phyloP scores from a whole-genome alignment of 2,329 filamentous ascomycete species.

The Pestalotiopsis sp. region DNA sequence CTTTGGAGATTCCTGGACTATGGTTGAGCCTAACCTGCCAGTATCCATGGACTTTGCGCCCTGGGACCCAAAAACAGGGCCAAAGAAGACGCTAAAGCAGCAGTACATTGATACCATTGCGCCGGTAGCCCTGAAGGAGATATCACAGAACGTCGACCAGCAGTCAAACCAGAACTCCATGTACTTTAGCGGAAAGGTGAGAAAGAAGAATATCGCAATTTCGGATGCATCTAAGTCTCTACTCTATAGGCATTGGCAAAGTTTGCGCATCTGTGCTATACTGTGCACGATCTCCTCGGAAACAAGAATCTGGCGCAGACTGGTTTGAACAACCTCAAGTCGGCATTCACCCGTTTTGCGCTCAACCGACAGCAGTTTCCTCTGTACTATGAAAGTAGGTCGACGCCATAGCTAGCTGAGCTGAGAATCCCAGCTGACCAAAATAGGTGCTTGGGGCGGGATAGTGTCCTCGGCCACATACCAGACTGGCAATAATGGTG shows the following conservation, averaged over 20 bases:
- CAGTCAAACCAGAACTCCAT: slow-evolving; percentile 82
- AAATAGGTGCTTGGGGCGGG: slow-evolving; percentile 71
- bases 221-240: slow-evolving; percentile 23
- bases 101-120: slow-evolving; percentile 62
- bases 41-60: slow-evolving; percentile 76
- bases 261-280: slow-evolving; percentile 71
- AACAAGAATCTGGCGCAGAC: slow-evolving; percentile 58
- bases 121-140: slow-evolving; percentile 68
- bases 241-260: slow-evolving; percentile 66
- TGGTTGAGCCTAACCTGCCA: slow-evolving; percentile 76
- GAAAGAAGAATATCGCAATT: slow-evolving; percentile 13
- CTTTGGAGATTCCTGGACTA: slow-evolving; percentile 73
- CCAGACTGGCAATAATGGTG: slow-evolving; percentile 65
- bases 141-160: slow-evolving; percentile 73
- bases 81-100: slow-evolving; percentile 48
- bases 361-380: slow-evolving; percentile 69
- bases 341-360: slow-evolving; percentile 66
- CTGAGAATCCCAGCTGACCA: slow-evolving; percentile 18
- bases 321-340: slow-evolving; percentile 65
- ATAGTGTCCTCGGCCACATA: slow-evolving; percentile 79
- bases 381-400: slow-evolving; percentile 64
- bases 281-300: slow-evolving; percentile 63
- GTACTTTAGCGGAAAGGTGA: slow-evolving; percentile 88
- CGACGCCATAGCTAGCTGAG: background rate
- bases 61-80: slow-evolving; percentile 63